Evolutionary conservation across 2,329 filamentous ascomycete genomes (phyloP), one percentile per base, ranked within the genome.

Genomic region (Pyrenophora teres): DNA sequence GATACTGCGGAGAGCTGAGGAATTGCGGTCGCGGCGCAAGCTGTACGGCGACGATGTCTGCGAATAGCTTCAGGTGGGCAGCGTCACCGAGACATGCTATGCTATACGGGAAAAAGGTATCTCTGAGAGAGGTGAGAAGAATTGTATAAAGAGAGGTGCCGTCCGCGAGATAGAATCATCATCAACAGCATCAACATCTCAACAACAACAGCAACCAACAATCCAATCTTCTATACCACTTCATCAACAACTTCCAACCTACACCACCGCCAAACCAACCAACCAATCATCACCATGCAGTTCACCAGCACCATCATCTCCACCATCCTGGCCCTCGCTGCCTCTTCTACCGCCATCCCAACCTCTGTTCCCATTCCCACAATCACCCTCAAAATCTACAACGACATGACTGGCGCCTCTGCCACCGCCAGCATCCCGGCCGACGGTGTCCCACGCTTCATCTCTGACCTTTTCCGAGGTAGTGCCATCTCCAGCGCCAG

Each of bases 281-380:
- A 6, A 25, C 23, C 23, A 48, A 19, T 18, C 27, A 46, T 40
- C 44, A 56, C 56, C 33, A 59, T 59, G 56, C 46, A 57, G 41
- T 56, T 59, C 47, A 56, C 53, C 32, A 52, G 45, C 39, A 44
- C 51, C n/a, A 13, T 59, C 35, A 45, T 50, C 25, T 39, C 56
- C 23, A 39, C 46, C 27, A 27, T 59, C 15, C 30, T 56, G n/a
- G 48, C 50, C 31, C 42, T 59, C 36, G 40, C 44, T 35, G 37
- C 44, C 32, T 47, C 42, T 31, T 37, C 46, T 27, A 45, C 40
- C 15, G 52, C 50, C 38, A 30, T 40, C 8, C 45, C 51, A 13
- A 36, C 48, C 32, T 47, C 50, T 32, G 16, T 33, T 15, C 36
- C 47, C 21, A 30, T 36, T 12, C 36, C 46, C 12, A 32, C 43